Base-by-base conservation (phyloP, 1,284 basidiomycete genomes). In the Apiotrichum veenhuisii region DNA sequence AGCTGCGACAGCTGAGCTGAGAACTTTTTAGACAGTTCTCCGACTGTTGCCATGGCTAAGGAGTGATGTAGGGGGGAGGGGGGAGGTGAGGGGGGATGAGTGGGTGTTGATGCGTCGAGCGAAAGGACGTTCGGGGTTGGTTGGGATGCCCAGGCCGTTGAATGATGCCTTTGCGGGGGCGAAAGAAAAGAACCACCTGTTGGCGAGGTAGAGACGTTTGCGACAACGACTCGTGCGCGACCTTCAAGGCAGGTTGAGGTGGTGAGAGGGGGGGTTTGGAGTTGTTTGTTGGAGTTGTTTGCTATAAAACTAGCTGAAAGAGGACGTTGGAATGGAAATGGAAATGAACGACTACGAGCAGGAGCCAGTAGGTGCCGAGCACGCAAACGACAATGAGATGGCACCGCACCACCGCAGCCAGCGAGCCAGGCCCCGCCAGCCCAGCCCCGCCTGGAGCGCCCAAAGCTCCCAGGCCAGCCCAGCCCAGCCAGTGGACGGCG, bases 1-100 rank as follows among this genome's bases (percentile, higher is more conserved):
- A 77, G 67, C 62, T 72, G 69, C 8, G 58, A 50, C 11, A 77
- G 66, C 63, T 77, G 72, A 9, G 67, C 62, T 33, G 67, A 58
- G 65, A 73, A 75, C 62, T 73, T 75, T 27, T 58, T 62, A 30
- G 67, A 64, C 52, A 75, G 64, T 50, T 76, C 71, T 55, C 69
- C 62, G 46, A 67, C 64, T 57, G 69, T 65, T 52, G 73, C 66
- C 73, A 75, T 75, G 54, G 56, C 64, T 57, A 37, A 38, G 37
- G 52, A 25, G 17, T 50, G 12, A 40, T 27, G 50, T 45, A 41
- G 40, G 25, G 30, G 51, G 37, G 30, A 15, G 52, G 18, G 52
- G 40, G 38, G 15, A 38, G 49, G 17, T 33, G 48, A 25, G 36
- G 12, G 38, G 42, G 47, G 41, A 38, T 36, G 45, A 40, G 20